Evolutionary conservation across 106 monocot genomes (phyloP), one percentile per base, ranked within the genome.

Genomic region (Dendrobium catenatum): DNA sequence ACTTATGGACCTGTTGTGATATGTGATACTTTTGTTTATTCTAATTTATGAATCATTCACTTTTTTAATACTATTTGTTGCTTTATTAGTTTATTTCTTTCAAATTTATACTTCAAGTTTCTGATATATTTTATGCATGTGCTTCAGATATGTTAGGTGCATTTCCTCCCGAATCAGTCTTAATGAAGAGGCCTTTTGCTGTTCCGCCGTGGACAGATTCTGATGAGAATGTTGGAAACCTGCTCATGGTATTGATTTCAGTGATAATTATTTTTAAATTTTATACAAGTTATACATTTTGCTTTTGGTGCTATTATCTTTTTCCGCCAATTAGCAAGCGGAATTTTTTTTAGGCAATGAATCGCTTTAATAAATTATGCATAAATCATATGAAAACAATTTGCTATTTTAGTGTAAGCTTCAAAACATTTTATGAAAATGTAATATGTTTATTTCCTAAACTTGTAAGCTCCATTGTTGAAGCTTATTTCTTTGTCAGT

Each of bases 191-290:
- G 33, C 94, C 94, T 55, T 97, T 97, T 94, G 80, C 86, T 41
- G 49, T 85, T 64, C 84, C 80, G 18, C 97, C 97, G 24, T 97
- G 97, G 97, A 81, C 79, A 26, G 81, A 84, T 55, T 94, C 91
- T 42, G 97, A 97, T 68, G 94, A 92, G 68, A 90, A 93, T 59
- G 79, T 94, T 80, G 97, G 89, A 42, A 92, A 94, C 58, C 88
- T 97, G 74, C 86, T 97, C 67, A 97, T 94, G 97, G 97, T 97
- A 94, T 31, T 68, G 68, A 68, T 68, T 31, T 68, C 1, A 11
- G 4, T 18, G 24, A 27, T 27, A 67, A 7, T 67, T n/a, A 22
- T 26, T 22, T 22, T 27, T 27, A 67, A 27, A 67, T 67, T 67
- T 67, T 67, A 5, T 67, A 18, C 19, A 22, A n/a, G 61, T 68